Evolutionary conservation across 202 grass and related monocot genomes (phyloP).

Genomic region (Setaria italica): DNA sequence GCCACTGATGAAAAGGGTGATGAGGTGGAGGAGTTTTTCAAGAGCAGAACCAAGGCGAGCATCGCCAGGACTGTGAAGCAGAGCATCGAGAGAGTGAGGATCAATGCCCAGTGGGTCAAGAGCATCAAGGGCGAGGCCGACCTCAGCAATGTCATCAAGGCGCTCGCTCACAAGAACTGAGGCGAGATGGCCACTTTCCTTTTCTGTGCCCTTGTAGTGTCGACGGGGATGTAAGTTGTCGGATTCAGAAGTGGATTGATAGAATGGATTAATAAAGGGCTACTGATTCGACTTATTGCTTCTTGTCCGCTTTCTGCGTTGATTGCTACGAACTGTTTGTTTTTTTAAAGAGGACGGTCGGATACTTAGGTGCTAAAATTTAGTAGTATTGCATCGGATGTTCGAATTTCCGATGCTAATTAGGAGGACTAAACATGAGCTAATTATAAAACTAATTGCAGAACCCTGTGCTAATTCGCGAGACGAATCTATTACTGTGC

Average conservation of each 20-base stretch:
- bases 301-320: background rate
- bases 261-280: slow-evolving; percentile 12
- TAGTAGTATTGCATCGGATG: too few species aligned
- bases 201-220: background rate
- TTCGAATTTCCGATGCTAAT: too few species aligned
- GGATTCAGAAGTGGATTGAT: background rate
- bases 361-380: too few species aligned
- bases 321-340: background rate
- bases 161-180: slow-evolving; percentile 53
- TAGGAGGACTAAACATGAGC: too few species aligned
- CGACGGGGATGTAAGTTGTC: slow-evolving; percentile 4
- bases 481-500: too few species aligned
- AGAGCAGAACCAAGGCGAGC: slow-evolving; percentile 65
- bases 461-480: too few species aligned
- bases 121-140: slow-evolving; percentile 67
- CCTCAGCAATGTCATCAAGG: slow-evolving; percentile 61
- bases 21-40: slow-evolving; percentile 84
- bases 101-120: slow-evolving; percentile 79
- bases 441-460: too few species aligned
- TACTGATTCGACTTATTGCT: background rate
- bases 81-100: slow-evolving; percentile 83
- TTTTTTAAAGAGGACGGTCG: too few species aligned
- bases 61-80: slow-evolving; percentile 85
- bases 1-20: slow-evolving; percentile 70
- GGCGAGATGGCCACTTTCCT: background rate